These are phyloP conservation scores for Geum urbanum DNA, from an alignment of 306 rosid species.

Conservation along the genomic window DNA sequence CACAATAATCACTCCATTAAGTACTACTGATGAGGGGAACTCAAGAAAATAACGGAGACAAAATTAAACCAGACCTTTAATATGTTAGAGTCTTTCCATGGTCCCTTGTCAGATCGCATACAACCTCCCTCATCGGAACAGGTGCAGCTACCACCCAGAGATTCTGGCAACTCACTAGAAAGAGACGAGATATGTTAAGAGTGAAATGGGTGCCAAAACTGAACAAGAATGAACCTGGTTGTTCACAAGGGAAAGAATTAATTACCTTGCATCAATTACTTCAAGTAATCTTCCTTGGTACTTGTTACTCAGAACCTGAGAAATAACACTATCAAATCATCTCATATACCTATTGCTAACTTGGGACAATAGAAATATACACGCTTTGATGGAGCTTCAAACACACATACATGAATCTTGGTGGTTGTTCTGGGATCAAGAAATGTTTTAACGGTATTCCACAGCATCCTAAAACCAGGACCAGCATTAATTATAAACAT, in stretches of 20 bases:
- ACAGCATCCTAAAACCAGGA: constrained; percentile 79
- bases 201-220: constrained; percentile 11
- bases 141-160: constrained; percentile 79
- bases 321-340: constrained; percentile 30
- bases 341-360: background rate
- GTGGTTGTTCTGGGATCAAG: constrained; percentile 76
- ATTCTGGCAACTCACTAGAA: constrained; percentile 82
- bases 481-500: constrained; percentile 94
- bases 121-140: constrained; percentile 78
- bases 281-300: constrained; percentile 75
- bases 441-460: constrained; percentile 76
- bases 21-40: constrained; percentile 14
- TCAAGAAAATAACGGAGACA: background rate
- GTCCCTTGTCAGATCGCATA: constrained; percentile 86
- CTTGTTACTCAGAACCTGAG: constrained; percentile 81
- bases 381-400: constrained; percentile 14
- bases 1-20: constrained; percentile 19
- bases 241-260: constrained; percentile 19
- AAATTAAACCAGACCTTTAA: constrained; percentile 51
- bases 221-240: constrained; percentile 15
- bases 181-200: constrained; percentile 22
- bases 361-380: constrained; percentile 17
- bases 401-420: constrained; percentile 88
- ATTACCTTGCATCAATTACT: constrained; percentile 69
- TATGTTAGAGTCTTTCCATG: constrained; percentile 80